These are phyloP conservation scores for Trypanosoma conorhini DNA, from an alignment of 208 protist genomes.

Conservation along the genomic window DNA sequence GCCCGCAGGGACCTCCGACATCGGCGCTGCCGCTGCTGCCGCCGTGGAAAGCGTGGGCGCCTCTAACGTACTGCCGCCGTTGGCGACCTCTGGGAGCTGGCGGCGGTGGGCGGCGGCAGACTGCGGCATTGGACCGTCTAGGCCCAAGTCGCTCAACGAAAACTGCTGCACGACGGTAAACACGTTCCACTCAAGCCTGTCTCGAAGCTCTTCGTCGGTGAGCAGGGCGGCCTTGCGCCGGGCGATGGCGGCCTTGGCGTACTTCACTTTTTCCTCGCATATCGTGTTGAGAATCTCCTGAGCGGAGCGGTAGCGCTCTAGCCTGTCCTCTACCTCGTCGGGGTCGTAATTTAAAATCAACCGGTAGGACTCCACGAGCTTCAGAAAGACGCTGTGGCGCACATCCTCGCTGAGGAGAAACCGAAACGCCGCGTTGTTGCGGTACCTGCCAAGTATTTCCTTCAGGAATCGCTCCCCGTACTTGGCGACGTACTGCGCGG, in stretches of 20 bases:
- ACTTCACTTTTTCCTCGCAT: slow-evolving; percentile 75
- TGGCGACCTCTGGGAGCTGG: slow-evolving; percentile 9
- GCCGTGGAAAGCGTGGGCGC: not conserved
- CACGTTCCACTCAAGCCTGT: slow-evolving; percentile 74
- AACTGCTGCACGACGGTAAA: slow-evolving; percentile 83
- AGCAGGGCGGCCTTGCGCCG: slow-evolving; percentile 78
- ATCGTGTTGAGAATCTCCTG: slow-evolving; percentile 61
- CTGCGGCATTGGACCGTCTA: slow-evolving; percentile 74
- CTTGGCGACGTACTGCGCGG: slow-evolving; percentile 89
- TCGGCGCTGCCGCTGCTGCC: not conserved
- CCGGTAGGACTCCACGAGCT: slow-evolving; percentile 79
- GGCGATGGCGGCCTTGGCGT: slow-evolving; percentile 70
- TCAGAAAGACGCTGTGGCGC: slow-evolving; percentile 68
- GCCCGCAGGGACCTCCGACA: not conserved
- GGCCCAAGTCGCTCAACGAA: slow-evolving; percentile 58
- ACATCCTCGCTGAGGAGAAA: slow-evolving; percentile 79
- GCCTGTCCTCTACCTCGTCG: slow-evolving; percentile 74
- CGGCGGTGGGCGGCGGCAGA: slow-evolving; percentile 43
- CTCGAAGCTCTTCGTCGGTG: slow-evolving; percentile 84
- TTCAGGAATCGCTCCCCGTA: slow-evolving; percentile 78
- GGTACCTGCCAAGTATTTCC: slow-evolving; percentile 55
- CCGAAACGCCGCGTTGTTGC: slow-evolving; percentile 67
- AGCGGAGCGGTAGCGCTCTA: slow-evolving; percentile 52
- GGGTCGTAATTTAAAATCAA: slow-evolving; percentile 60
- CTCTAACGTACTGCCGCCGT: not conserved